Conservation (phyloP, 371 early-diverging fungal species). For the Mortierella sp. region DNA sequence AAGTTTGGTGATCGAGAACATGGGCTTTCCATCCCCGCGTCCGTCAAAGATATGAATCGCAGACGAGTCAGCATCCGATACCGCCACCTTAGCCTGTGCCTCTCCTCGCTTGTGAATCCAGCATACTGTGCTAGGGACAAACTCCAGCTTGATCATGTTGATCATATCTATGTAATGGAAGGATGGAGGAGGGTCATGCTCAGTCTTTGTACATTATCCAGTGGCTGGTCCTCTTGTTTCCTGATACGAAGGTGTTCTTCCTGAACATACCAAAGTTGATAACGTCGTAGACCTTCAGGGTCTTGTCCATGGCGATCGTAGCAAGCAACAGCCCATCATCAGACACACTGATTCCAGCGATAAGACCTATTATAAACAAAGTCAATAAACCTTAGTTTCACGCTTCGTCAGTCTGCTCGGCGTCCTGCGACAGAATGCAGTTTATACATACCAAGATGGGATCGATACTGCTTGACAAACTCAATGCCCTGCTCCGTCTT, state of each 20-base stretch:
- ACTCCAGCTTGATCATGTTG: slow-evolving; percentile 89
- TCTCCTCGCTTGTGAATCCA: slow-evolving; percentile 92
- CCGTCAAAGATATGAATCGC: slow-evolving; percentile 90
- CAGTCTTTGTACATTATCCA: neutral
- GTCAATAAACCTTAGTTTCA: no score
- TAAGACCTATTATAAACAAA: slow-evolving; percentile 49
- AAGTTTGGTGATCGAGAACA: slow-evolving; percentile 74
- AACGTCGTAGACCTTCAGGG: slow-evolving; percentile 94
- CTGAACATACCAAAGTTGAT: slow-evolving; percentile 86
- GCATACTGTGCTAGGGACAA: slow-evolving; percentile 82
- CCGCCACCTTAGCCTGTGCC: slow-evolving; percentile 84
- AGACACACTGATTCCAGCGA: slow-evolving; percentile 74
- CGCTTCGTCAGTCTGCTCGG: neutral
- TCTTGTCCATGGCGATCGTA: slow-evolving; percentile 87
- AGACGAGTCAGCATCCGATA: slow-evolving; percentile 83
- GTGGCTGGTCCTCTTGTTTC: neutral
- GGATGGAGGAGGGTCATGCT: neutral
- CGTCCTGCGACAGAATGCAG: neutral
- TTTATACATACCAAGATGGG: slow-evolving; percentile 77
- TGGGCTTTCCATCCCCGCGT: slow-evolving; percentile 73
- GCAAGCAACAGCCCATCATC: slow-evolving; percentile 89
- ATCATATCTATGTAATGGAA: slow-evolving; percentile 87
- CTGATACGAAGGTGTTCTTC: neutral
- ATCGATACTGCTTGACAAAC: slow-evolving; percentile 96
- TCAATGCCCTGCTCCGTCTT: slow-evolving; percentile 94